A percentile compares a stretch with the other conserved stretches of the same genome.
Conservation (phyloP, 345 rosid genomes). For the Camelina hispida region DNA sequence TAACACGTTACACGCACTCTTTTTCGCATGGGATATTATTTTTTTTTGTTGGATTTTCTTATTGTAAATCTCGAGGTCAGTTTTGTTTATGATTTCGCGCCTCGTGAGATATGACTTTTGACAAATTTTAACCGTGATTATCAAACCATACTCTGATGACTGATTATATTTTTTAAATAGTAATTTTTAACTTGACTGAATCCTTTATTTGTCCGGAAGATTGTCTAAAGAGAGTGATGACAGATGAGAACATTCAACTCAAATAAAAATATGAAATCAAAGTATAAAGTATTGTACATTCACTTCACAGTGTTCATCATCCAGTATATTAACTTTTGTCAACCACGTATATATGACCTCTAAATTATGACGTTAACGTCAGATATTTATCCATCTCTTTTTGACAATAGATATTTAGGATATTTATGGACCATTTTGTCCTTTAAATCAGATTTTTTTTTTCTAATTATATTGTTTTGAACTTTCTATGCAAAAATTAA, state of each 20-base stretch:
- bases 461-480: no score
- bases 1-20: not conserved
- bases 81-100: not conserved
- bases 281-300: not conserved
- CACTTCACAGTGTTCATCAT: not conserved
- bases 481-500: no score
- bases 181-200: not conserved
- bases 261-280: no score
- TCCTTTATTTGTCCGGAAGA: not conserved
- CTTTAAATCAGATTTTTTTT: no score
- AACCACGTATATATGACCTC: no score
- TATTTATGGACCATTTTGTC: no score
- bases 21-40: not conserved
- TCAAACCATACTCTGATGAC: not conserved
- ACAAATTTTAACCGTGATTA: not conserved
- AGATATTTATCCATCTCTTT: no score
- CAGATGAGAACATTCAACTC: no score
- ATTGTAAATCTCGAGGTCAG: not conserved
- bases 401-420: no score
- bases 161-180: not conserved
- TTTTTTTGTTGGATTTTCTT: not conserved
- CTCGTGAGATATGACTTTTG: constrained; percentile 30
- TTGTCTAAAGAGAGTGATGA: no score
- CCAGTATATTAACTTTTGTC: no score
- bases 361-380: no score